Conservation (phyloP, 257 asterid genomes). For the Nyctanthes arbortristis region DNA sequence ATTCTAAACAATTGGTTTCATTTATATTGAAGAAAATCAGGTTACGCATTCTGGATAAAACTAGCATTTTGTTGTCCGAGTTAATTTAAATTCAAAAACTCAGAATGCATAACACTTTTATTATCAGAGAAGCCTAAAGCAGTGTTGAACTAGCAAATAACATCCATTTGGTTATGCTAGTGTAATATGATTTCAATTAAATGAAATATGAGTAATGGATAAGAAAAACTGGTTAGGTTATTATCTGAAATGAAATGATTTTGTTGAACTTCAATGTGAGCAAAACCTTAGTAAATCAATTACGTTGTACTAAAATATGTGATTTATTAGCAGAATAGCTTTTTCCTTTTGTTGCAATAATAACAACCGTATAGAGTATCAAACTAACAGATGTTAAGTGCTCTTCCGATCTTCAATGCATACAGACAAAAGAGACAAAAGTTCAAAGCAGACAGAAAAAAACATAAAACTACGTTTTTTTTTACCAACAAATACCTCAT, state of each 20-base stretch:
- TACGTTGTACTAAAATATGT: not conserved
- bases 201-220: too few relatives aligned
- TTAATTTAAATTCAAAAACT: too few relatives aligned
- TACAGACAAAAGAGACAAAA: not conserved
- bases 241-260: not conserved
- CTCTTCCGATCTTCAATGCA: not conserved
- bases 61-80: not conserved
- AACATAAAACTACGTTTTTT: not conserved
- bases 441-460: constrained; percentile 3
- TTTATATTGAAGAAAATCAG: not conserved
- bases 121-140: not conserved
- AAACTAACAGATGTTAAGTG: not conserved
- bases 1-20: not conserved
- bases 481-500: constrained; percentile 46
- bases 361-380: not conserved
- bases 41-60: not conserved
- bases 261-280: not conserved
- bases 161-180: not conserved
- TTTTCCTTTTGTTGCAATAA: not conserved
- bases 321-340: not conserved
- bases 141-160: not conserved
- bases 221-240: too few relatives aligned
- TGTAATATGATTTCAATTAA: too few relatives aligned
- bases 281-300: not conserved
- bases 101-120: not conserved